Evolutionary conservation across 179 eudicot genomes (phyloP), one percentile per base, ranked within the genome.

Genomic region (Patellifolia procumbens): DNA sequence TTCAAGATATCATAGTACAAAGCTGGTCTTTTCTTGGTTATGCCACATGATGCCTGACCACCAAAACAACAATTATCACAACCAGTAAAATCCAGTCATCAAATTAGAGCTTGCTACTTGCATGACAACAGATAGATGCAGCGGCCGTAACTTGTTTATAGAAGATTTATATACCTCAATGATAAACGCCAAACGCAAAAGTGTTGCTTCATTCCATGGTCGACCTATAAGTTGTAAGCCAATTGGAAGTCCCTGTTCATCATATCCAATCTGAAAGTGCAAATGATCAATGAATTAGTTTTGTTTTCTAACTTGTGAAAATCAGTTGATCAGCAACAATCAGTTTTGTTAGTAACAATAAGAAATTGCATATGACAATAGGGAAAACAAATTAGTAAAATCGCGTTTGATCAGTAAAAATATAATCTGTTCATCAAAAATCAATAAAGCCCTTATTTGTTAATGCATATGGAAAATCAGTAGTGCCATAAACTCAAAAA

Each of bases 161-260:
- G 29, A 58, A 62, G 62, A n/a, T 45, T 20, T 20, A 48, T 73
- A 37, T 87, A 95, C 98, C 99, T 93, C 98, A 1, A 93, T 46
- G 5, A 87, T 83, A 70, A 92, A 93, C 56, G 98, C 99, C 82
- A 95, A 70, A 61, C 96, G 96, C 83, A 93, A 77, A 64, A 95
- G 80, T 34, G 99, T 76, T 67, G 99, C 98, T 86, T 95, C 99
- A 55, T 72, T 83, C 99, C 99, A 95, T 42, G 99, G 98, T 1
- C 92, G 94, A 26, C 99, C 99, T 52, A 95, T 73, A 52, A 93
- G 78, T 64, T 95, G 99, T 79, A 95, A 80, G 74, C 99, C 99
- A 42, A 95, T 95, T 8, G 98, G 99, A 61, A 93, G 94, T 60
- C 99, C 99, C 67, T 91, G 83, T 79, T 95, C 87, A 79, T 95